phyloP scores from a whole-genome alignment of 1,284 basidiomycete genomes.

The Gymnopus androsaceus region DNA sequence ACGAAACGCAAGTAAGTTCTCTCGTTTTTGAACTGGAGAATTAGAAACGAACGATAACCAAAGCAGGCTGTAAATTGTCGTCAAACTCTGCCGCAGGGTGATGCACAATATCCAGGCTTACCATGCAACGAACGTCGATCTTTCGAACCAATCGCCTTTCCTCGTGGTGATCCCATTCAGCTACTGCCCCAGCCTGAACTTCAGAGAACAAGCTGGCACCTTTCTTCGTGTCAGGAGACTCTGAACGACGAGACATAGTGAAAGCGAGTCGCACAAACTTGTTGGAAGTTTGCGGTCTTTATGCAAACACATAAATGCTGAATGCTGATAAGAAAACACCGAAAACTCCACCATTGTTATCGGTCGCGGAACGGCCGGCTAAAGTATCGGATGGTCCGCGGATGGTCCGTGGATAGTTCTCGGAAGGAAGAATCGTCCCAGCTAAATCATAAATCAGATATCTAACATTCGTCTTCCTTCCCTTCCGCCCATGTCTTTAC shows the following conservation, averaged over 20 bases:
- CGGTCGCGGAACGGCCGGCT: too few species aligned
- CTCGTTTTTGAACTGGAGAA: not conserved
- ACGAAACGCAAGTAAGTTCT: not conserved
- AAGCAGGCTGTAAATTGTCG: slow-evolving; percentile 13
- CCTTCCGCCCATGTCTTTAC: slow-evolving; percentile 2
- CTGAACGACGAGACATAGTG: not conserved
- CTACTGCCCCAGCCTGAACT: not conserved
- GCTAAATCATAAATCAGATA: too few species aligned
- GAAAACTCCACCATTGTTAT: too few species aligned
- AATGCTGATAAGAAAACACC: too few species aligned
- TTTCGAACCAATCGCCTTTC: slow-evolving; percentile 18
- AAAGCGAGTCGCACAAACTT: not conserved
- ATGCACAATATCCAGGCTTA: too few species aligned
- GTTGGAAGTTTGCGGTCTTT: not conserved
- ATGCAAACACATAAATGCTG: too few species aligned
- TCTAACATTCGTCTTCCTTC: too few species aligned
- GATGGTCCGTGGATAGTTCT: too few species aligned
- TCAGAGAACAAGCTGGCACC: not conserved
- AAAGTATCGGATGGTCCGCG: too few species aligned
- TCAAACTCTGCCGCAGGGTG: too few species aligned
- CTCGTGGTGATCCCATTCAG: slow-evolving; percentile 17
- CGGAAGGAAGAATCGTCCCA: too few species aligned
- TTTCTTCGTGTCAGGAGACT: not conserved
- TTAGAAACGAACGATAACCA: slow-evolving; percentile 15
- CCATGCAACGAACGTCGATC: slow-evolving; percentile 22